Conservation (phyloP, 768 basidiomycete genomes). For the Lepiota brunneoincarnata region DNA sequence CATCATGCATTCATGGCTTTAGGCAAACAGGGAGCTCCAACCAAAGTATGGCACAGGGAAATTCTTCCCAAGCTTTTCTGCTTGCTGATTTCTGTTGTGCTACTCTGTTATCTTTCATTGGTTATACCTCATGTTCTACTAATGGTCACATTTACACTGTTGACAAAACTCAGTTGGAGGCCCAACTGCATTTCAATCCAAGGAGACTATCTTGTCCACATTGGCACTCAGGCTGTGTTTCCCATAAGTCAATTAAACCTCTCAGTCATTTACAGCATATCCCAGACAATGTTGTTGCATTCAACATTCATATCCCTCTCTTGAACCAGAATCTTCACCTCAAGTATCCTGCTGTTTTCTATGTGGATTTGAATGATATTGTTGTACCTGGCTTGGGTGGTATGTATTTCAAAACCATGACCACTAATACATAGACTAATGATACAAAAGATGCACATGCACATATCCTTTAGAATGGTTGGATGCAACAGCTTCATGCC, state of each 20-base stretch:
- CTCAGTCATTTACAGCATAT: neutral
- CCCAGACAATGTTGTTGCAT: neutral
- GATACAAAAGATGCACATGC: constrained; percentile 67
- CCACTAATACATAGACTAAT: neutral
- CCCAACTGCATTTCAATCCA: constrained; percentile 62
- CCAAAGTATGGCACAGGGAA: neutral
- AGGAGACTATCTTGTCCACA: constrained; percentile 41
- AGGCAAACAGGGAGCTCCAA: neutral
- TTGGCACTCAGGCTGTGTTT: constrained; percentile 47
- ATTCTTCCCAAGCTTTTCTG: neutral
- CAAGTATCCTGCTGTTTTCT: constrained; percentile 9
- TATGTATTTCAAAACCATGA: constrained; percentile 20
- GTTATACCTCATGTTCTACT: constrained; percentile 59
- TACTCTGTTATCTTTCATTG: neutral
- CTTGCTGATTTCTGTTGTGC: neutral
- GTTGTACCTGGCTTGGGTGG: constrained; percentile 76
- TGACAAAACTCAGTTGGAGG: constrained; percentile 44
- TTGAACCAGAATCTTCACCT: neutral
- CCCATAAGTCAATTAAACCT: neutral
- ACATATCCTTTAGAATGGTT: constrained; percentile 74
- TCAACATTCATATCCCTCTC: neutral
- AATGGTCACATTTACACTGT: constrained; percentile 67
- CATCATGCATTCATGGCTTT: constrained; percentile 10
- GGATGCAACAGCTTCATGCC: constrained; percentile 63
- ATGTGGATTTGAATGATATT: constrained; percentile 31